Evolutionary conservation across 176 grass and related monocot genomes (phyloP).

Genomic region (Oryza rufipogon): DNA sequence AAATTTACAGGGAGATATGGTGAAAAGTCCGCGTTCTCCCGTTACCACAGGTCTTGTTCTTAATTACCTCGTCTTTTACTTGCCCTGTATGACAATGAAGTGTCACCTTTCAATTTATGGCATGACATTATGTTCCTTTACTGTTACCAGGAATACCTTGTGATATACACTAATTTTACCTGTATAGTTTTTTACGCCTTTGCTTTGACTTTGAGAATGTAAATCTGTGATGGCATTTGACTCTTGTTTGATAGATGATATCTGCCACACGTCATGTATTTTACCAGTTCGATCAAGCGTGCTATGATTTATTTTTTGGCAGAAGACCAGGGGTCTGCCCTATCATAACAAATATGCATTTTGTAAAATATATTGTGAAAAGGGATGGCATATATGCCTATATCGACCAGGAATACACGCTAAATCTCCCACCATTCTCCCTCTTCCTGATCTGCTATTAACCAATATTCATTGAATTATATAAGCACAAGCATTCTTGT

Average conservation of each 20-base stretch:
- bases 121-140: conserved; percentile 11
- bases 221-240: conserved; percentile 24
- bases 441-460: conserved; percentile 1
- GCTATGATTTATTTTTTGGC: neutral
- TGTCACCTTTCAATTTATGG: neutral
- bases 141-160: conserved; percentile 6
- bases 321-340: conserved; percentile 2
- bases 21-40: conserved; percentile 66
- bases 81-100: conserved; percentile 20
- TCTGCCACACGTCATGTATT: neutral
- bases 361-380: conserved; percentile 17
- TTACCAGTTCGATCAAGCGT: neutral
- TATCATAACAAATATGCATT: conserved; percentile 14
- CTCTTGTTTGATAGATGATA: conserved; percentile 19
- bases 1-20: conserved; percentile 68
- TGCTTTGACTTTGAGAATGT: conserved; percentile 1
- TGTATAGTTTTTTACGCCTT: neutral
- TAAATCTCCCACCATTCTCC: conserved; percentile 13
- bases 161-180: conserved; percentile 21
- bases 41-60: conserved; percentile 66
- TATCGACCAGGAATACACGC: neutral
- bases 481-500: neutral
- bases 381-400: neutral
- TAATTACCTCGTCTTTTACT: conserved; percentile 27
- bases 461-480: neutral